These are phyloP conservation scores for Pseudonitzschia delicatissima DNA, from an alignment of 108 stramenopile species.

Conservation along the genomic window DNA sequence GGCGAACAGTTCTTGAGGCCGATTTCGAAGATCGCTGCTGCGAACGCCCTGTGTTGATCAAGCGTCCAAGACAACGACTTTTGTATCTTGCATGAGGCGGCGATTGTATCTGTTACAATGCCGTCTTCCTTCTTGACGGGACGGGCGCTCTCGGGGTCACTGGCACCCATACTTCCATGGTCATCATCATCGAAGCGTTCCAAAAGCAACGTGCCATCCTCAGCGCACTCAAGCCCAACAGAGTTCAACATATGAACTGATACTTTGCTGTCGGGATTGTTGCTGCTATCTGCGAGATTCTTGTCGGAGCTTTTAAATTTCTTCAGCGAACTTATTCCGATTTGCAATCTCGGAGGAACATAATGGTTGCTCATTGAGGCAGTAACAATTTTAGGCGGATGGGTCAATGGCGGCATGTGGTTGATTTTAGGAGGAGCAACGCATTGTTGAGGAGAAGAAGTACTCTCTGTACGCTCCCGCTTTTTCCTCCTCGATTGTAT, in stretches of 20 bases:
- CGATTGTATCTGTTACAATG: neutral
- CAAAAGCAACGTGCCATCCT: neutral
- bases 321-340: neutral
- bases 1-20: constrained; percentile 50
- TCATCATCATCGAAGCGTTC: constrained; percentile 2
- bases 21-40: constrained; percentile 41
- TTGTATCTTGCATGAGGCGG: neutral
- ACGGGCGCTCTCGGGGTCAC: neutral
- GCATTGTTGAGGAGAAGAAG: neutral
- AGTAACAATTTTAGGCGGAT: neutral
- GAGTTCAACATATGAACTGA: constrained; percentile 7
- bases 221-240: neutral
- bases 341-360: constrained; percentile 6
- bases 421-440: neutral
- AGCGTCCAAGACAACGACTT: constrained; percentile 21
- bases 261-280: neutral
- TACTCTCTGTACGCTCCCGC: neutral
- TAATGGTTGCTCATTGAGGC: constrained; percentile 13
- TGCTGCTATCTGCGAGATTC: neutral
- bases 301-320: neutral
- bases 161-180: neutral
- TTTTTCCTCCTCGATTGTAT: neutral
- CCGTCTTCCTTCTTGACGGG: neutral
- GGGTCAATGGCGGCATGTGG: neutral
- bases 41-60: constrained; percentile 42